These are phyloP conservation scores for Magnaporthiopsis rhizophila DNA, from an alignment of 2,329 filamentous ascomycete species.

Conservation along the genomic window DNA sequence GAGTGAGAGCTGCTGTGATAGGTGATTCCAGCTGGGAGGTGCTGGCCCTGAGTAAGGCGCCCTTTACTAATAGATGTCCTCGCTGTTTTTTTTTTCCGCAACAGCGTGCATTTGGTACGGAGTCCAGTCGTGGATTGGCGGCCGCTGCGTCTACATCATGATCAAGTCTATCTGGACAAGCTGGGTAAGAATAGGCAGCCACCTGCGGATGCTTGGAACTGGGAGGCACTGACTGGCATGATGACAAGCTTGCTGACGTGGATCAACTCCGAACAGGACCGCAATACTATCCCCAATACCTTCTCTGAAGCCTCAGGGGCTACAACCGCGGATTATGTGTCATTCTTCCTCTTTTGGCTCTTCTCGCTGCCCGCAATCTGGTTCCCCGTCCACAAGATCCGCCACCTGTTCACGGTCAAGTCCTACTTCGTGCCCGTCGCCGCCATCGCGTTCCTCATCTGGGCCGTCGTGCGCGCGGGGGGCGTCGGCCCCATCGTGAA, in stretches of 20 bases:
- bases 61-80: constrained; percentile 8
- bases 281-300: constrained; percentile 54
- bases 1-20: constrained; percentile 23
- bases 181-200: constrained; percentile 38
- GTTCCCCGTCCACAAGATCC: constrained; percentile 82
- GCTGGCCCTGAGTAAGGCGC: neutral
- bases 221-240: no score
- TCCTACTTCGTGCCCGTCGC: constrained; percentile 74
- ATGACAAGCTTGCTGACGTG: neutral
- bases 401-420: constrained; percentile 88
- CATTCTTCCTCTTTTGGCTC: constrained; percentile 84
- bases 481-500: constrained; percentile 77
- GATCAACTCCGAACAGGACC: constrained; percentile 26
- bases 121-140: constrained; percentile 79
- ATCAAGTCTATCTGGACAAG: constrained; percentile 74
- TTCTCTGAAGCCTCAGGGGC: constrained; percentile 61
- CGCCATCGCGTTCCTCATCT: constrained; percentile 81
- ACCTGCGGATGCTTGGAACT: neutral
- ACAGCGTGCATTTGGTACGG: constrained; percentile 78
- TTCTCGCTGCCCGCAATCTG: constrained; percentile 75
- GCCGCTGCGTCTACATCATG: constrained; percentile 80
- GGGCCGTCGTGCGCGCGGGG: constrained; percentile 73
- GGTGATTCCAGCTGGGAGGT: constrained; percentile 7
- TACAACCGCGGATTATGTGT: constrained; percentile 65
- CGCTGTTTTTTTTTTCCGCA: neutral